A percentile compares a stretch with the other conserved stretches of the same genome.
phyloP scores from a whole-genome alignment of 1,139 yeast species.

The Pichia sp. region DNA sequence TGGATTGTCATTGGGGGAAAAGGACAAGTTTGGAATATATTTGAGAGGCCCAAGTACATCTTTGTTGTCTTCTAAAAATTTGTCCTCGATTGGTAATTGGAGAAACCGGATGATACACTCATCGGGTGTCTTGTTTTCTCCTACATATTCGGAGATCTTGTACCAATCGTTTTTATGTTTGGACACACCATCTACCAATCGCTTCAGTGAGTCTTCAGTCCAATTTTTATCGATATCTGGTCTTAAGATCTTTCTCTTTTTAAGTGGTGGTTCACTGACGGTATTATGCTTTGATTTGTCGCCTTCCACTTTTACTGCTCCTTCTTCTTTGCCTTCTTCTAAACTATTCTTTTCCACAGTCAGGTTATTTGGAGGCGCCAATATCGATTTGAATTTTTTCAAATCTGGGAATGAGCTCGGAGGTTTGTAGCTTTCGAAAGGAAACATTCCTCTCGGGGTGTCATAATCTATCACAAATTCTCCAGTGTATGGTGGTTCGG shows the following conservation, averaged over 20 bases:
- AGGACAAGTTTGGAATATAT: slow-evolving; percentile 79
- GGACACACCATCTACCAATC: slow-evolving; percentile 59
- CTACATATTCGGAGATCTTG: slow-evolving; percentile 60
- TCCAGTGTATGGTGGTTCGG: slow-evolving; percentile 71
- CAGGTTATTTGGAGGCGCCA: slow-evolving; percentile 25
- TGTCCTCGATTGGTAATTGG: slow-evolving; percentile 78
- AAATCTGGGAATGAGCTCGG: slow-evolving; percentile 54
- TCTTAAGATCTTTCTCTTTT: slow-evolving; percentile 42
- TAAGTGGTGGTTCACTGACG: slow-evolving; percentile 27
- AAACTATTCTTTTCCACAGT: background rate
- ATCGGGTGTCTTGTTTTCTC: slow-evolving; percentile 64
- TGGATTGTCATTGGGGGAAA: slow-evolving; percentile 84
- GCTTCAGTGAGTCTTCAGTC: slow-evolving; percentile 58
- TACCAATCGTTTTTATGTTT: slow-evolving; percentile 69
- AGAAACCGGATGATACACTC: slow-evolving; percentile 79
- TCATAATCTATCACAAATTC: slow-evolving; percentile 70
- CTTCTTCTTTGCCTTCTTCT: background rate
- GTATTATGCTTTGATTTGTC: background rate
- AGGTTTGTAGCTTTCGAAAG: slow-evolving; percentile 75
- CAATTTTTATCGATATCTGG: slow-evolving; percentile 49
- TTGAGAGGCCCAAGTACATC: slow-evolving; percentile 67
- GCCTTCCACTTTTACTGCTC: slow-evolving; percentile 13
- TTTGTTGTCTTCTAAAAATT: slow-evolving; percentile 48
- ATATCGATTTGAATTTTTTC: slow-evolving; percentile 50
- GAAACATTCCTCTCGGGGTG: slow-evolving; percentile 92